Evolutionary conservation across 495 filamentous ascomycete genomes (phyloP), one percentile per base, ranked within the genome.

Genomic region (Aspergillus indologenus): DNA sequence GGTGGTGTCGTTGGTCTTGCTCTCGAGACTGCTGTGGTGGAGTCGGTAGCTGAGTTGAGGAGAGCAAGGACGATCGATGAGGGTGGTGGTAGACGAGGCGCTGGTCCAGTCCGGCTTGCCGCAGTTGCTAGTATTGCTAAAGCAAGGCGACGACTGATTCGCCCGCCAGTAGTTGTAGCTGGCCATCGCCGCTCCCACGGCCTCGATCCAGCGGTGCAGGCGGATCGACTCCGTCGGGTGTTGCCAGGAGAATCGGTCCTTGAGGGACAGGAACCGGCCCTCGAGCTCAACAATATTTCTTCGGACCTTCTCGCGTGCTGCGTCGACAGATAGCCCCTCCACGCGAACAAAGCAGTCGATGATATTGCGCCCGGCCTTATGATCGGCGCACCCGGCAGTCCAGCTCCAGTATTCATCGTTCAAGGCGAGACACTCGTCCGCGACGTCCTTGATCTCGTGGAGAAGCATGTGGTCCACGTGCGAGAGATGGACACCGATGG

Each of bases 201-300:
- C 48, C 18, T 51, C 48, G 15, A 51, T 51, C 48, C 48, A 51
- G 48, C 48, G 48, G 22, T 29, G 23, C 48, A 51, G 48, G 31
- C 48, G 48, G 3, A 51, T 51, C 12, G 48, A 51, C 15, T 51
- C 48, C 0, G 48, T 29, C 22, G 48, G 48, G 19, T 51, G 29
- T 12, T 51, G 15, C 48, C 48, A 51, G 24, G 24, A 51, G 48
- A 51, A 29, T 12, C 29, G n/a, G 2, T 24, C 48, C 23, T 29
- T 26, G 1, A 51, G 48, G 18, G 48, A 29, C 15, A 51, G 48
- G 12, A 29, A 51, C 5, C 48, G 48, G 23, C 7, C 11, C 15
- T 51, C 48, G 4, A 51, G 48, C 8, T 15, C 48, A 15, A 51
- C 4, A 12, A 51, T 51, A 12, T 24, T 51, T 12, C 48, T 29